phyloP scores from a whole-genome alignment of 2,329 filamentous ascomycete species.

The Intubia oerlemansii region DNA sequence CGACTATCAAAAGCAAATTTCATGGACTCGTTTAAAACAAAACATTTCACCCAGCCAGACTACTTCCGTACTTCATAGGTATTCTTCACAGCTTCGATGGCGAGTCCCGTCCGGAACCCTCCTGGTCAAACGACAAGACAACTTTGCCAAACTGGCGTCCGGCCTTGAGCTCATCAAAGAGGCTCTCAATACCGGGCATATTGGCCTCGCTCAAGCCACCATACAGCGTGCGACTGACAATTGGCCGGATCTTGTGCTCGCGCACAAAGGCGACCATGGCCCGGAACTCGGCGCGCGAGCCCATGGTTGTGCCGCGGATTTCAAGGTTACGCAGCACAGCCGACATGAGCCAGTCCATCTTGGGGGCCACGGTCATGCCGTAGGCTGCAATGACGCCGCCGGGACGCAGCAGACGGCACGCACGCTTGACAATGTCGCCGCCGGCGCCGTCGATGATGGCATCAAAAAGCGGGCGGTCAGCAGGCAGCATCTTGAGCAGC shows the following conservation, averaged over 20 bases:
- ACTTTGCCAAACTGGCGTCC: conserved; percentile 84
- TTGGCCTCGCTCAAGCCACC: conserved; percentile 39
- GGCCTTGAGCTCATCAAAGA: conserved; percentile 78
- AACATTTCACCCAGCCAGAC: background rate
- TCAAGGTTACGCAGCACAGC: conserved; percentile 80
- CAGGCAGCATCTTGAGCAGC: conserved; percentile 38
- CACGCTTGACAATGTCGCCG: conserved; percentile 57
- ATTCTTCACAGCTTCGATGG: conserved; percentile 21
- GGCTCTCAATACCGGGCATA: conserved; percentile 51
- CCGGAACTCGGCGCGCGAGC: conserved; percentile 69
- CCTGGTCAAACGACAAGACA: conserved; percentile 45
- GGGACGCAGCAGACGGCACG: conserved; percentile 46
- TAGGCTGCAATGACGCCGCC: conserved; percentile 76
- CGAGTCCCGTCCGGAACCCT: conserved; percentile 1
- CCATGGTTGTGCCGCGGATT: conserved; percentile 74
- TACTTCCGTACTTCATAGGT: too few relatives aligned
- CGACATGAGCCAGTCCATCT: conserved; percentile 70
- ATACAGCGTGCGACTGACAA: conserved; percentile 54
- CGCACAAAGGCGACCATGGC: conserved; percentile 64
- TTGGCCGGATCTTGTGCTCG: conserved; percentile 48
- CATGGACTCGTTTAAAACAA: background rate
- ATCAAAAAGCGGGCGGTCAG: conserved; percentile 49
- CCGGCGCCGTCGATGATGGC: conserved; percentile 82
- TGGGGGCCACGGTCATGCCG: conserved; percentile 74
- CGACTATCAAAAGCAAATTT: too few relatives aligned